Base-by-base conservation (phyloP, 257 asterid genomes). In the Fraxinus quadrangulata region DNA sequence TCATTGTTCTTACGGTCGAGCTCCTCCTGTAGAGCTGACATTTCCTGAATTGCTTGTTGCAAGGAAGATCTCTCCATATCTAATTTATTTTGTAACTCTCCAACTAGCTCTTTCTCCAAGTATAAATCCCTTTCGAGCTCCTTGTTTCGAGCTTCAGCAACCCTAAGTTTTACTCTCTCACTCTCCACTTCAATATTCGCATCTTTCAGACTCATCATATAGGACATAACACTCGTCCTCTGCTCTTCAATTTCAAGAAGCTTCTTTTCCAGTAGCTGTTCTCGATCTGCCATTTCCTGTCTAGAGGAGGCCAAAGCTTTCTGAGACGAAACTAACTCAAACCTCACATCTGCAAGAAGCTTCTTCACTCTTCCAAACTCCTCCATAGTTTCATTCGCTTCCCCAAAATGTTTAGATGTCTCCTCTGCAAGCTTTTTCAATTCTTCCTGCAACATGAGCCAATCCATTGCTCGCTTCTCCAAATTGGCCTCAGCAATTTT, bases 381-480 rank as follows among this genome's bases (percentile, higher is more conserved):
- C 76, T 87, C 88, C 71, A 67, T 24, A 59, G 96, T 75, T 40
- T 83, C 81, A 83, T 83, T 89, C 75, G 88, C 94, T 86, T 88
- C 90, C 40, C 74, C 83, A n/a, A 74, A 76, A 70, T 81, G 90
- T 81, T 88, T 90, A 33, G 89, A 84, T 49, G 91, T 78, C 71
- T 84, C 93, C 74, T 85, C 88, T 4, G 85, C 89, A 28, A 93
- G 87, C 78, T 70, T 89, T 83, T 86, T 91, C 84, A 95, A 21
- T 72, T 95, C 97, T 73, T 87, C 87, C 70, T 85, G 96, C 19
- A 85, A 86, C 75, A 89, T 78, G 73, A 93, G 85, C 98, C 98
- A 95, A 74, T 92, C 92, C 86, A 71, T 79, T 19, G 99, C 88
- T 80, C 83, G 92, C 87, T 92, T 88, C 89, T 89, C 90, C 88